A percentile compares a stretch with the other conserved stretches of the same genome.
Evolutionary conservation across 2,329 filamentous ascomycete genomes (phyloP).

Genomic region (Alternaria consortialis): DNA sequence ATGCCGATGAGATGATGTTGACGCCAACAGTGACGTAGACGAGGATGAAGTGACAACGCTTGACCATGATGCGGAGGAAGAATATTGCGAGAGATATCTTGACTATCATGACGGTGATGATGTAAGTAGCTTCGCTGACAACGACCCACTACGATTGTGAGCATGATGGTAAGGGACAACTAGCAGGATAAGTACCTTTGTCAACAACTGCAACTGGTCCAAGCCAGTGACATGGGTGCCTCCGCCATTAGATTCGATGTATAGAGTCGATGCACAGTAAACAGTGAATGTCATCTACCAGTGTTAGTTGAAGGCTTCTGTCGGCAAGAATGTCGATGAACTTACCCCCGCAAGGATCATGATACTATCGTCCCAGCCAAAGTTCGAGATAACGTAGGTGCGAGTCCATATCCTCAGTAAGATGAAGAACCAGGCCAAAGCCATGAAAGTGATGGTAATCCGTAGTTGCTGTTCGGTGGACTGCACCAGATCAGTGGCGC

Average conservation of each 20-base stretch:
- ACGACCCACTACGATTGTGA: slow-evolving; percentile 43
- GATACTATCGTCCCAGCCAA: slow-evolving; percentile 56
- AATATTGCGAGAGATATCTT: slow-evolving; percentile 59
- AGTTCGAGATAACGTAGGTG: slow-evolving; percentile 49
- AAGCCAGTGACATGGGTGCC: slow-evolving; percentile 43
- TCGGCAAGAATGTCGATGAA: background rate
- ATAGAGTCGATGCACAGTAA: slow-evolving; percentile 41
- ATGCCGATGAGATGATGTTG: slow-evolving; percentile 44
- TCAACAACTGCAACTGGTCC: slow-evolving; percentile 33
- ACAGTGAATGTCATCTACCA: slow-evolving; percentile 46
- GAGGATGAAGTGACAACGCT: slow-evolving; percentile 51
- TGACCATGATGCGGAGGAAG: slow-evolving; percentile 56
- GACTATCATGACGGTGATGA: slow-evolving; percentile 52
- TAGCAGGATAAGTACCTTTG: slow-evolving; percentile 32
- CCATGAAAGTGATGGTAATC: slow-evolving; percentile 49
- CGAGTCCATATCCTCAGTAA: slow-evolving; percentile 53
- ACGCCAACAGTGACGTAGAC: slow-evolving; percentile 51
- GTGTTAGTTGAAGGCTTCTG: slow-evolving; percentile 9
- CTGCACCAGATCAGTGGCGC: slow-evolving; percentile 22
- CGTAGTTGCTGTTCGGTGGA: slow-evolving; percentile 34
- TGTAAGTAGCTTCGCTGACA: slow-evolving; percentile 51
- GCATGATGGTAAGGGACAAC: background rate
- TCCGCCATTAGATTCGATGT: slow-evolving; percentile 42
- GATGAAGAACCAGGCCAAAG: slow-evolving; percentile 51
- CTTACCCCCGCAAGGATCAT: slow-evolving; percentile 53